phyloP scores from a whole-genome alignment of 768 basidiomycete species.

The Boletus subparvulus region DNA sequence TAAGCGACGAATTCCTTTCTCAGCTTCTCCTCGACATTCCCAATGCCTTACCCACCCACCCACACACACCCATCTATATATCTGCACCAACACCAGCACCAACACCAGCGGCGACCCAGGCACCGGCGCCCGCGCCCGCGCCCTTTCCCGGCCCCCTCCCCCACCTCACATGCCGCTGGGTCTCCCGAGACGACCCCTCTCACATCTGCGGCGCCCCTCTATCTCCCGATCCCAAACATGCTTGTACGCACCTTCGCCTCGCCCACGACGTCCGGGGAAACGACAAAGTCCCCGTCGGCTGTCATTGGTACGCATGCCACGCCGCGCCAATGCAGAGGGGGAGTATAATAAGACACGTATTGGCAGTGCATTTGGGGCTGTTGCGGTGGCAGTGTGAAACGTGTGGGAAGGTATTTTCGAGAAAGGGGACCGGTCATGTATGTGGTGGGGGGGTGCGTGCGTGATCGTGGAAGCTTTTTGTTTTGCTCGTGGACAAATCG shows the following conservation, averaged over 20 bases:
- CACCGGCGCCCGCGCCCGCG: neutral
- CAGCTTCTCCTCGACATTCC: constrained; percentile 5
- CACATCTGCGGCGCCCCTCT: constrained; percentile 9
- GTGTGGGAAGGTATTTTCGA: constrained; percentile 17
- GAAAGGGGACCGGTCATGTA: constrained; percentile 15
- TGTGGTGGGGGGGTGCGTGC: neutral
- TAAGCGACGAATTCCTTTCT: constrained; percentile 19
- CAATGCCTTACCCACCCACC: neutral
- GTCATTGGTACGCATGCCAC: constrained; percentile 12
- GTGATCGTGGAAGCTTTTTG: neutral
- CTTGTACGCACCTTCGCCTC: constrained; percentile 14
- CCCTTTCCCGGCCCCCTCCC: neutral
- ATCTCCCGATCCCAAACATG: constrained; percentile 3
- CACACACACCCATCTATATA: neutral
- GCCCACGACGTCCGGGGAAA: constrained; percentile 19
- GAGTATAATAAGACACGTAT: constrained; percentile 16
- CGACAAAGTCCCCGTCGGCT: constrained; percentile 12
- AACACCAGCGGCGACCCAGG: neutral
- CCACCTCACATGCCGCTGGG: constrained; percentile 14
- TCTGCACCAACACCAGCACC: neutral
- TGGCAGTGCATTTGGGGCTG: constrained; percentile 18
- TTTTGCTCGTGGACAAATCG: neutral
- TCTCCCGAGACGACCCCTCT: neutral
- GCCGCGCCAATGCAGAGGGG: constrained; percentile 24
- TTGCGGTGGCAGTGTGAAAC: constrained; percentile 17